Evolutionary conservation across 2,329 filamentous ascomycete genomes (phyloP).

Genomic region (Didymella sp.): DNA sequence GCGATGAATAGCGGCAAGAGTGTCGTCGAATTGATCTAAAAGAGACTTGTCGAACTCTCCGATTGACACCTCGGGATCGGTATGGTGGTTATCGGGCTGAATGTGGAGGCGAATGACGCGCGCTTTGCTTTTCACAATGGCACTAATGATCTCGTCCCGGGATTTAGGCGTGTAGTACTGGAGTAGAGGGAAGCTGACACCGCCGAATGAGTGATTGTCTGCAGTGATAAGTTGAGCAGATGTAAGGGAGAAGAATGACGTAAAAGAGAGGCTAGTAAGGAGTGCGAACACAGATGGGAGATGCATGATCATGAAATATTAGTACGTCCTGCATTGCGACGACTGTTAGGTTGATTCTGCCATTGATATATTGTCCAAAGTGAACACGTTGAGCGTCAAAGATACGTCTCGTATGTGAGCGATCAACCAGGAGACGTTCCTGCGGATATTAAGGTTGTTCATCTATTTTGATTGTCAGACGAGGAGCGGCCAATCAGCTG

Average conservation of each 20-base stretch:
- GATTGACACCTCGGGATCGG: constrained; percentile 41
- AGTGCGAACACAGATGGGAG: constrained; percentile 28
- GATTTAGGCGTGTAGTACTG: constrained; percentile 40
- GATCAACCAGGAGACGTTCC: constrained; percentile 30
- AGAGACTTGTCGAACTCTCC: constrained; percentile 42
- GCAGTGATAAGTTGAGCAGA: constrained; percentile 40
- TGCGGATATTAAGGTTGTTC: constrained; percentile 43
- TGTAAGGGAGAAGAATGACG: constrained; percentile 11
- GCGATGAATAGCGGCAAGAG: constrained; percentile 44
- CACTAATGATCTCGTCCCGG: constrained; percentile 40
- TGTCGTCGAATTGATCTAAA: constrained; percentile 47
- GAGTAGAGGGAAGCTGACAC: constrained; percentile 44
- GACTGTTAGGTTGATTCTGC: constrained; percentile 3
- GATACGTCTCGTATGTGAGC: constrained; percentile 32
- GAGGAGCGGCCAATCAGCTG: constrained; percentile 36
- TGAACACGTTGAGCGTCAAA: constrained; percentile 47
- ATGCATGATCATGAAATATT: constrained; percentile 33
- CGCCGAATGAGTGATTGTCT: constrained; percentile 44
- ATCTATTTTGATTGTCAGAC: constrained; percentile 45
- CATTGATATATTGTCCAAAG: constrained; percentile 34
- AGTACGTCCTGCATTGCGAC: constrained; percentile 14
- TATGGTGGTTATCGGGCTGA: constrained; percentile 36
- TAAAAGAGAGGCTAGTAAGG: constrained; percentile 24
- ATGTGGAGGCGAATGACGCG: constrained; percentile 46
- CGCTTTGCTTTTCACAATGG: constrained; percentile 40